Percentiles rank a stretch among this genome's conserved stretches.
Evolutionary conservation across 2,329 filamentous ascomycete species (phyloP).

Genomic region (Akanthomyces lecanii): DNA sequence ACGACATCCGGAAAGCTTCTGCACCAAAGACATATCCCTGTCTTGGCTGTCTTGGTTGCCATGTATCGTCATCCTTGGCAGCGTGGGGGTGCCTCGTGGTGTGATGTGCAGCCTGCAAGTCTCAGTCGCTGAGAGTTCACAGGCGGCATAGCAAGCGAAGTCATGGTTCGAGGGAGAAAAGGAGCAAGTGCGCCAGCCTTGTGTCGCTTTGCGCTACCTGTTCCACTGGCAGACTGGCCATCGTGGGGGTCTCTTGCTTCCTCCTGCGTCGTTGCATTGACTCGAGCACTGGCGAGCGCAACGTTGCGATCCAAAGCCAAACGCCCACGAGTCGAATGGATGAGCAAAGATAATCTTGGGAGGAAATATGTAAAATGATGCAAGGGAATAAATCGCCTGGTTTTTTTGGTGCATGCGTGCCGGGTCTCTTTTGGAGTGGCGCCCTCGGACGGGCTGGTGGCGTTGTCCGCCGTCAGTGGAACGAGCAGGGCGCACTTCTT

Average conservation of each 20-base stretch:
- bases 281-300: not conserved
- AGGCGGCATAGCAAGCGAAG: not conserved
- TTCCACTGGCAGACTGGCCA: not conserved
- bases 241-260: not conserved
- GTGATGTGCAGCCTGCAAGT: not conserved
- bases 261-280: not conserved
- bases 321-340: not conserved
- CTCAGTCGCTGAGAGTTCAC: not conserved
- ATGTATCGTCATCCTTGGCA: not conserved
- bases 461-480: not conserved
- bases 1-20: not conserved
- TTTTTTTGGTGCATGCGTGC: not conserved
- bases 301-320: slow-evolving; percentile 1
- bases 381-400: not conserved
- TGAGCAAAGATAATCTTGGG: not conserved
- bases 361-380: not conserved
- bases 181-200: not conserved
- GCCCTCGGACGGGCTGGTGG: not conserved
- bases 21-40: not conserved
- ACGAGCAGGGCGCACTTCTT: slow-evolving; percentile 13
- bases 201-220: not conserved
- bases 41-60: not conserved
- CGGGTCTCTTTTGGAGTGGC: not conserved
- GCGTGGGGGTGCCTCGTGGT: not conserved
- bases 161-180: not conserved